Base-by-base conservation (phyloP, 225 moss, liverwort and hornwort species). In the Ulota crispa region DNA sequence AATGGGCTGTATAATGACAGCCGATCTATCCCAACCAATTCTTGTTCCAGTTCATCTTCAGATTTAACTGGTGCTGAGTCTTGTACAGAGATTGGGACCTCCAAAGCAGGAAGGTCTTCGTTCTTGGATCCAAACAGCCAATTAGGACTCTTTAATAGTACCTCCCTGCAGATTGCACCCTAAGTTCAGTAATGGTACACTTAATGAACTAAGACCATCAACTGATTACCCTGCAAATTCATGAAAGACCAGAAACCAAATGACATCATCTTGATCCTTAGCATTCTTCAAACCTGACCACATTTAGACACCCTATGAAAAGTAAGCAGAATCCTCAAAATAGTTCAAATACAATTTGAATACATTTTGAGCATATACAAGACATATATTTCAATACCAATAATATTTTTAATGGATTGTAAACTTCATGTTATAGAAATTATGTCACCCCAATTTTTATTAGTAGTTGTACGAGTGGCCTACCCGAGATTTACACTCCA, bases 121-220 rank as follows among this genome's bases (percentile, higher is more conserved):
- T 85, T 91, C 56, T 93, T 94, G 72, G 92, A 89, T 83, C 94
- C 94, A 88, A 86, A 94, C 26, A 97, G 82, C 97, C 97, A 97
- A 78, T 95, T 95, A 69, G 95, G 94, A 91, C 95, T 95, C 69
- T 88, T 94, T 64, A 95, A 85, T 66, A 93, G 85, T 6, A 95
- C 87, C 85, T 97, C 95, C 62, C 92, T 96, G 91, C 62, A 87
- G 65, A 80, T 2, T 41, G 57, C n/a, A 23, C 31, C 36, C 42
- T 21, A 39, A 61, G 24, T 64, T 86, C 64, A 86, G 64, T 37
- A 45, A 26, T 26, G 18, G n/a, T 54, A 64, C 68, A 32, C 61
- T 32, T n/a, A 24, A 23, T 62, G 26, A 65, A 66, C 14, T 41
- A 7, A 37, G 36, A 63, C 42, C 18, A 50, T 45, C 6, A 63